Base-by-base conservation (phyloP, 2,329 filamentous ascomycete genomes). In the Diaporthe velutina region DNA sequence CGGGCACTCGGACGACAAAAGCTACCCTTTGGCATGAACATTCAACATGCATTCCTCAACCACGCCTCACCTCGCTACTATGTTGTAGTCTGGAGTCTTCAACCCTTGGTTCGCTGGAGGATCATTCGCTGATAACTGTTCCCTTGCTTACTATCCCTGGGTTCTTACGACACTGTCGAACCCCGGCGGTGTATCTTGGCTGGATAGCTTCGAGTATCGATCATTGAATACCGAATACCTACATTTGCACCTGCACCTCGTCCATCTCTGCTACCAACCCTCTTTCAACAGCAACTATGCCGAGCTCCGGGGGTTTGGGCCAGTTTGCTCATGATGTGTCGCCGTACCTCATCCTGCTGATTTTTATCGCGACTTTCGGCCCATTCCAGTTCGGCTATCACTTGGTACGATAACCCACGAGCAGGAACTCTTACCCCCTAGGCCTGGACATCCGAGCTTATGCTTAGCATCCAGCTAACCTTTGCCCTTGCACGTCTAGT, bases 381-480 rank as follows among this genome's bases (percentile, higher is more conserved):
- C 95, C 97, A 2, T 89, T 98, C 58, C 95, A 98, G 80, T 99
- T 98, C 82, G 97, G 97, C 77, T 98, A 95, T 84, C 96, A 98
- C 84, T 85, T 98, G 82, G 95, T 97, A 89, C 81, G 73, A 15
- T 50, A 8, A 42, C 55, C 42, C 35, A 60, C 30, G 75, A 94
- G 98, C 82, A 96, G 96, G 76, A 98, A 94, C 84, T 96, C 98
- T 84, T 84, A 98, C 82, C 95, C 97, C 89, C 33, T 4, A 12
- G 8, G 42, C 30, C 30, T 25, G 80, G 19, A 33, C 40, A 22
- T 12, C 28, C 28, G 10, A 38, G 2, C 28, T 50, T 22, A 38
- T 9, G 12, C 25, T 48, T 2, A 22, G 25, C n/a, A 22, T 25
- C 33, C 25, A 22, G 55, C 74, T 70, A n/a, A 73, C 35, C 86